Percentiles rank a stretch among this genome's conserved stretches.
Conservation (phyloP, 768 basidiomycete genomes). For the Trametes villosa region DNA sequence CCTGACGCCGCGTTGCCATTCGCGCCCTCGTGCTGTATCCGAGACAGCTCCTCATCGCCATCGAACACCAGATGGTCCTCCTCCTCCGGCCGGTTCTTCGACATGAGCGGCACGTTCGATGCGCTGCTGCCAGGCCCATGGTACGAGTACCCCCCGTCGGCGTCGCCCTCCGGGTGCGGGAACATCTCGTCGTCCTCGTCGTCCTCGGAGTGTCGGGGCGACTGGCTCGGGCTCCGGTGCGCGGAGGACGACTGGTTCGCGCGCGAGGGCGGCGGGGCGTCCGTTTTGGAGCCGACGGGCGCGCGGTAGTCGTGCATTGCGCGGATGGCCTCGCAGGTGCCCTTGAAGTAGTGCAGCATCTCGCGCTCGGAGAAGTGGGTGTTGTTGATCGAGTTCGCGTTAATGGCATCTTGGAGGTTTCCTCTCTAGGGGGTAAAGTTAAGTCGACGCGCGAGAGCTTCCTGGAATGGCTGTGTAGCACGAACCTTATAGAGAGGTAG, state of each 20-base stretch:
- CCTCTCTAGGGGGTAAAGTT: slow-evolving; percentile 58
- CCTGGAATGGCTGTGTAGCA: background rate
- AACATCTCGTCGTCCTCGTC: slow-evolving; percentile 64
- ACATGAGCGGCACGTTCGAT: slow-evolving; percentile 59
- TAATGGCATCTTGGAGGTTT: slow-evolving; percentile 95
- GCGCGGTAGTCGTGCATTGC: slow-evolving; percentile 92
- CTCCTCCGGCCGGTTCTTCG: slow-evolving; percentile 50
- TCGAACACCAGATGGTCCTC: slow-evolving; percentile 75
- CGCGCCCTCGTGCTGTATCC: slow-evolving; percentile 45
- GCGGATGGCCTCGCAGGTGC: slow-evolving; percentile 90
- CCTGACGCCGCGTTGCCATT: slow-evolving; percentile 39
- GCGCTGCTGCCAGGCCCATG: slow-evolving; percentile 36
- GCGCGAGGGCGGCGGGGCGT: slow-evolving; percentile 27
- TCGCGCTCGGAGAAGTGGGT: slow-evolving; percentile 86
- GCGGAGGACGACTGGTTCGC: slow-evolving; percentile 28
- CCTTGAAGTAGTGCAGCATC: slow-evolving; percentile 88
- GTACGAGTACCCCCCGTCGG: slow-evolving; percentile 76
- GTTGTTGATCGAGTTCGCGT: slow-evolving; percentile 79
- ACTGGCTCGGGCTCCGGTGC: slow-evolving; percentile 14
- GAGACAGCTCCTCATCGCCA: slow-evolving; percentile 71
- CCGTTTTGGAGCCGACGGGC: slow-evolving; percentile 40
- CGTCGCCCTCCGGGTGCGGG: slow-evolving; percentile 76
- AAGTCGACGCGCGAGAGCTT: background rate
- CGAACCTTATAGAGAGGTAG: slow-evolving; percentile 87
- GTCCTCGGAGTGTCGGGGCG: slow-evolving; percentile 33